Percentiles rank a stretch among this genome's conserved stretches.
These are phyloP conservation scores for Turnera subulata DNA, from an alignment of 345 rosid species.

Conservation along the genomic window DNA sequence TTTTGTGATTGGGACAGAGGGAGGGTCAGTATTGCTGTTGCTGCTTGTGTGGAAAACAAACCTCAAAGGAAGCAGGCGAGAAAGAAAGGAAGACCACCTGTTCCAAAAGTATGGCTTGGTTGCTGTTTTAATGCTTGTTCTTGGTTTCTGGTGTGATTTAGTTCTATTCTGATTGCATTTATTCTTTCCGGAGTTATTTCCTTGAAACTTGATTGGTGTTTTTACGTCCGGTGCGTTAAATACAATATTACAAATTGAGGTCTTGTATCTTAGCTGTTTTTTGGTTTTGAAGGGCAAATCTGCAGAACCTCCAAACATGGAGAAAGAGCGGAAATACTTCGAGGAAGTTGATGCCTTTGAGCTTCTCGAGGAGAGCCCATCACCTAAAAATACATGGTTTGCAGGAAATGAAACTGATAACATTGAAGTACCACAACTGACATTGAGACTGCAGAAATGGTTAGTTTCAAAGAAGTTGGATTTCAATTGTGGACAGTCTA, in stretches of 20 bases:
- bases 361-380: slow-evolving; percentile 94
- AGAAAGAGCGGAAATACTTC: slow-evolving; percentile 74
- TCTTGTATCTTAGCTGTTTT: not conserved
- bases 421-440: slow-evolving; percentile 41
- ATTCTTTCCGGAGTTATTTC: not conserved
- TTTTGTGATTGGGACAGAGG: slow-evolving; percentile 51
- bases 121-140: not conserved
- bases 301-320: slow-evolving; percentile 46
- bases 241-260: not conserved
- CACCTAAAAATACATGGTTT: slow-evolving; percentile 89
- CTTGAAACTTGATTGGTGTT: not conserved
- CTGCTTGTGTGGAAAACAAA: slow-evolving; percentile 41
- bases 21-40: slow-evolving; percentile 79
- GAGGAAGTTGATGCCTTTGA: slow-evolving; percentile 88
- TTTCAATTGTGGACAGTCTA: slow-evolving; percentile 53
- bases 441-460: slow-evolving; percentile 79
- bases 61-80: slow-evolving; percentile 49
- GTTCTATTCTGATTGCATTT: not conserved
- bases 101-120: slow-evolving; percentile 49
- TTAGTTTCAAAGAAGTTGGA: slow-evolving; percentile 55
- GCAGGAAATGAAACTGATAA: slow-evolving; percentile 39
- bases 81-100: slow-evolving; percentile 60
- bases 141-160: not conserved
- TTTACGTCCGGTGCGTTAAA: not conserved
- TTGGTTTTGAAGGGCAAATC: slow-evolving; percentile 45